Evolutionary conservation across 805 yeast species (phyloP).

Genomic region (Candida ovalis): DNA sequence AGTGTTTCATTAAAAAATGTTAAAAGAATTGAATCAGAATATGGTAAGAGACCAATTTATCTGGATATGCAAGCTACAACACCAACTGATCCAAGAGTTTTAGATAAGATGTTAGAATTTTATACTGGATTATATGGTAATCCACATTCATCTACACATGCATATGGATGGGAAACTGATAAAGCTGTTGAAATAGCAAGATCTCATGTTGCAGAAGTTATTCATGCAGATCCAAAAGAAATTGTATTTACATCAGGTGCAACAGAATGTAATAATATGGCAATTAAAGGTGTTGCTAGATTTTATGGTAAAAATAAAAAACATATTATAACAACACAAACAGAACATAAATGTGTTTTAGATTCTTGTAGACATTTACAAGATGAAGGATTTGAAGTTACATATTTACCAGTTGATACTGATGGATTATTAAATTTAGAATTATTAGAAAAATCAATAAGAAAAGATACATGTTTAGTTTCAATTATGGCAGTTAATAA

Average conservation of each 20-base stretch:
- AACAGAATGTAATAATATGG: constrained; percentile 95
- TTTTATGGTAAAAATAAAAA: constrained; percentile 86
- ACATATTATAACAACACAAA: constrained; percentile 93
- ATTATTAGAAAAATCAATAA: constrained; percentile 73
- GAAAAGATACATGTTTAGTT: constrained; percentile 87
- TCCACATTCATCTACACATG: constrained; percentile 95
- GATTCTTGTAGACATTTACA: constrained; percentile 93
- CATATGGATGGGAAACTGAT: constrained; percentile 99
- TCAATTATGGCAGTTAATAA: constrained; percentile 97
- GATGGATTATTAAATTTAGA: constrained; percentile 81
- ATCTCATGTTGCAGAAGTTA: constrained; percentile 72
- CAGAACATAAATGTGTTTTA: constrained; percentile 98
- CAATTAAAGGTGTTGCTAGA: constrained; percentile 91
- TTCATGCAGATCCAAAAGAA: constrained; percentile 94
- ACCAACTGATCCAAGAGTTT: constrained; percentile 94
- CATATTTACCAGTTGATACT: constrained; percentile 78
- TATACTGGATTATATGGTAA: constrained; percentile 94
- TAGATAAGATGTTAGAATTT: constrained; percentile 81
- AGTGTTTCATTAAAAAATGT: constrained; percentile 41
- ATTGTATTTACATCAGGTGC: constrained; percentile 97
- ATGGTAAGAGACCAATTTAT: constrained; percentile 86
- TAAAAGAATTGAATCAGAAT: constrained; percentile 38
- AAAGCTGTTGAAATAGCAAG: constrained; percentile 87
- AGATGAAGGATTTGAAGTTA: constrained; percentile 95
- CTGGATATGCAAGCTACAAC: constrained; percentile 98